Evolutionary conservation across 2,329 filamentous ascomycete genomes (phyloP), one percentile per base, ranked within the genome.

Genomic region (Mycosphaerella sp.): DNA sequence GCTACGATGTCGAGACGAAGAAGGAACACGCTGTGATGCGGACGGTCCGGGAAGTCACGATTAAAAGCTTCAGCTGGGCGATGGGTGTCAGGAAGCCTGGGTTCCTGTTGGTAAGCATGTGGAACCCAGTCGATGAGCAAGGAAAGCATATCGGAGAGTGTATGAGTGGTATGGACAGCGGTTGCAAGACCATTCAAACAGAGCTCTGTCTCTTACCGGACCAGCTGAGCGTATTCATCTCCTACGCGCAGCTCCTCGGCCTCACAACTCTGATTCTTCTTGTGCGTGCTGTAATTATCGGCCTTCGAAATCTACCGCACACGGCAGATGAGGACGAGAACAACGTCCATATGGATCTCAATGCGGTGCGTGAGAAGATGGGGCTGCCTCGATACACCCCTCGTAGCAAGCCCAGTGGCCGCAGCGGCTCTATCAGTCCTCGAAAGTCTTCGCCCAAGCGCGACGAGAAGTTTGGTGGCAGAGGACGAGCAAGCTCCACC

Each of bases 51-150:
- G 93, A 98, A 68, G 94, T 96, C 58, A 98, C 93, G 0, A 89
- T 97, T 62, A 98, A 98, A 73, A 90, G 86, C 64, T 82, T 94
- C 59, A 94, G 85, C 64, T 95, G 91, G 89, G 89, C 89, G 14
- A 97, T 97, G 93, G 90, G 93, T 7, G 87, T 98, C 1, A 80
- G 87, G 0, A 84, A 79, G 5, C 93, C 93, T 0, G 93, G 89
- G 0, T 93, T 98, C 60, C 74, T 93, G 56, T 82, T 96, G 72
- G 79, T 89, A 36, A 95, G 89, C 66, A 75, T 98, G 50, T 96
- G 89, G 80, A 97, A 98, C 65, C 93, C 93, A 0, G 77, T 97
- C 49, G 86, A 90, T 61, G 73, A 71, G 10, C 52, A 59, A 13
- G 69, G 67, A 32, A 56, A 62, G 6, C 55, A 59, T 7, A 42